phyloP scores from a whole-genome alignment of 352 stramenopile genomes.

The Phytophthora idaei region DNA sequence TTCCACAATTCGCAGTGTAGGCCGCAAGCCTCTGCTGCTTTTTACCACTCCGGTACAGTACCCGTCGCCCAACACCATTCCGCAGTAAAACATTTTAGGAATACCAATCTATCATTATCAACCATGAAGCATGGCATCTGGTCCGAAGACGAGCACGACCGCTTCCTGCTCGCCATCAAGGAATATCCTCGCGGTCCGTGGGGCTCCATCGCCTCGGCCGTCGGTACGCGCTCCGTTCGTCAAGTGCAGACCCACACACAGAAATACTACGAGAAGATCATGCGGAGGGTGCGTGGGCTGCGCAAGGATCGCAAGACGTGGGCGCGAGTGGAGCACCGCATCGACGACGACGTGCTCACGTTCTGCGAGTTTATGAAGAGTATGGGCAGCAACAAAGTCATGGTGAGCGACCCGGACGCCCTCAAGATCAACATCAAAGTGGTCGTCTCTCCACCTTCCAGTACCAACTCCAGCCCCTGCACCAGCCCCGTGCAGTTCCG shows the following conservation, averaged over 20 bases:
- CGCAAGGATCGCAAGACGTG: slow-evolving; percentile 64
- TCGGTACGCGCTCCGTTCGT: slow-evolving; percentile 55
- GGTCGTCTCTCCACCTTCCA: slow-evolving; percentile 28
- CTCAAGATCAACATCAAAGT: slow-evolving; percentile 21
- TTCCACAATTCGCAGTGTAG: slow-evolving; percentile 31
- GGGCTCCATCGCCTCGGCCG: slow-evolving; percentile 41
- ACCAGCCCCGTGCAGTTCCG: slow-evolving; percentile 28
- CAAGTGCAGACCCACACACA: slow-evolving; percentile 74
- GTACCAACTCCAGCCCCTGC: slow-evolving; percentile 31
- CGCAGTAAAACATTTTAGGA: background rate
- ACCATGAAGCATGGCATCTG: slow-evolving; percentile 52
- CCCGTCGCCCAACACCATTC: slow-evolving; percentile 12
- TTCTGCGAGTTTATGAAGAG: slow-evolving; percentile 57
- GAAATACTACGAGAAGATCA: slow-evolving; percentile 82
- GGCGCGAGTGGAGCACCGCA: slow-evolving; percentile 57
- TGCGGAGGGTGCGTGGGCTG: slow-evolving; percentile 57
- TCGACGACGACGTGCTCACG: slow-evolving; percentile 56
- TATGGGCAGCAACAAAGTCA: slow-evolving; percentile 38
- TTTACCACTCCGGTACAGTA: slow-evolving; percentile 19
- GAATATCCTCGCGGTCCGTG: slow-evolving; percentile 54
- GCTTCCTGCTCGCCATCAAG: slow-evolving; percentile 56
- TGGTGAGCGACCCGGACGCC: slow-evolving; percentile 23
- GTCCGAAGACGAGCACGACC: slow-evolving; percentile 66
- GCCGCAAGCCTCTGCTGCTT: slow-evolving; percentile 14
- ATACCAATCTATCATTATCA: slow-evolving; percentile 10